Evolutionary conservation across 352 stramenopile species (phyloP), one percentile per base, ranked within the genome.

Genomic region (Pythium phragmiticola): DNA sequence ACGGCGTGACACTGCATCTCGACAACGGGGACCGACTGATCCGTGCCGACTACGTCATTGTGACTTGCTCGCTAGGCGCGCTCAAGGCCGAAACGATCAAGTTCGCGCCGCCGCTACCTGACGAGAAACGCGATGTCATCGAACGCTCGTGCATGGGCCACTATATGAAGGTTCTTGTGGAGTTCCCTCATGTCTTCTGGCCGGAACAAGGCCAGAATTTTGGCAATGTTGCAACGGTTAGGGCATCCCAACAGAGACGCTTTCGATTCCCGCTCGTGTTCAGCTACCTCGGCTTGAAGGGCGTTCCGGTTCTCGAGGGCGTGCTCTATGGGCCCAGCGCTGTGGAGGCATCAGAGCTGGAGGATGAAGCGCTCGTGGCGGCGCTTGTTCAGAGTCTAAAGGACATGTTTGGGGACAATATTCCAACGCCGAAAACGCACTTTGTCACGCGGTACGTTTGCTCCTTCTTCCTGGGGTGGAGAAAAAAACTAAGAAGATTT

Each of bases 161-260:
- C 41, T 89, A 89, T 60, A 89, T 90, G 77, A 90, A 89, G 65
- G 70, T 92, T n/a, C 57, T 89, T 4, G 65, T 92, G 37, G 70
- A 87, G 47, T 92, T 90, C 57, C 78, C 76, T 0, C 48, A 69
- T 16, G 70, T 82, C 0, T 92, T 92, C 49, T 92, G 83, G 83
- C 70, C 76, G 2, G 42, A 75, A 14, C 48, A 82, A 23, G 66
- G 70, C 5, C 72, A 71, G 2, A 84, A 89, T 37, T 75, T 86
- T 17, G 72, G 66, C 0, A 75, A 87, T 30, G 56, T 84, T 47
- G 59, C 39, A 55, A n/a, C 36, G 23, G 39, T 16, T 30, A 21
- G 37, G 17, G 23, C 16, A 9, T 16, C 11, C 4, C 3, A 33
- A 13, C 33, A 2, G 46, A 69, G 7, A 8, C 69, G 67, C 13